A percentile compares a stretch with the other conserved stretches of the same genome.
Conservation (phyloP, 2,329 filamentous ascomycete species). For the Diaporthe destruens region DNA sequence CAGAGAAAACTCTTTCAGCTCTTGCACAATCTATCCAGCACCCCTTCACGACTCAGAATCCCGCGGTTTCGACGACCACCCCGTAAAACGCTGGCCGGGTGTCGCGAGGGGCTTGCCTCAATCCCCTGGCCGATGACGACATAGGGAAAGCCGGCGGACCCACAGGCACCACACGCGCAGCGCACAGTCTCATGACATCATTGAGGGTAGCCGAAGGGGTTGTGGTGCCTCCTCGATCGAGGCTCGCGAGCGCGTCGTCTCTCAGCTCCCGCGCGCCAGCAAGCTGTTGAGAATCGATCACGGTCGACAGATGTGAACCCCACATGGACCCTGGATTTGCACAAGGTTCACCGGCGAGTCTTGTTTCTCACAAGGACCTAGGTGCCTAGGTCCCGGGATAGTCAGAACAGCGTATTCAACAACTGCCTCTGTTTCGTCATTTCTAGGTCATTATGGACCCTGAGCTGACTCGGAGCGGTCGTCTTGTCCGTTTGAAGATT, state of each 20-base stretch:
- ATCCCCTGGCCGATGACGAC: conserved; percentile 14
- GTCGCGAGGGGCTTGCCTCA: not conserved
- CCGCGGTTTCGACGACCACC: not conserved
- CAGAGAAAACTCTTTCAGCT: not conserved
- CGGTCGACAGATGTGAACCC: not conserved
- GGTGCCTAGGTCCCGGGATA: too few species aligned
- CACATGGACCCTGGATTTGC: conserved; percentile 23
- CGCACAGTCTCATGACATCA: conserved; percentile 7
- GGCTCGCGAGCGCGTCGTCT: not conserved
- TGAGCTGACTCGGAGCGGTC: conserved; percentile 6
- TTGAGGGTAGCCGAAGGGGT: not conserved
- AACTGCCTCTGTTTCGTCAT: conserved; percentile 17
- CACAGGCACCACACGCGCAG: conserved; percentile 17
- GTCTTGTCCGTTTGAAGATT: not conserved
- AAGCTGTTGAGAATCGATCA: not conserved
- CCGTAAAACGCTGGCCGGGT: not conserved
- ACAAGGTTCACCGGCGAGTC: conserved; percentile 6
- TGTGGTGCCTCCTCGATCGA: not conserved
- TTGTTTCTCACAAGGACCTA: not conserved
- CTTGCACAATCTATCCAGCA: conserved; percentile 4
- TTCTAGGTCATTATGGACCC: conserved; percentile 16
- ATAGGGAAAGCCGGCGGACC: conserved; percentile 1
- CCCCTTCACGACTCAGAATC: conserved; percentile 9
- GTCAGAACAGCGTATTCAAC: conserved; percentile 15
- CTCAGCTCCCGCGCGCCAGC: not conserved